Evolutionary conservation across 2,329 filamentous ascomycete species (phyloP), one percentile per base, ranked within the genome.

Genomic region (Neoscytalidium dimidiatum): DNA sequence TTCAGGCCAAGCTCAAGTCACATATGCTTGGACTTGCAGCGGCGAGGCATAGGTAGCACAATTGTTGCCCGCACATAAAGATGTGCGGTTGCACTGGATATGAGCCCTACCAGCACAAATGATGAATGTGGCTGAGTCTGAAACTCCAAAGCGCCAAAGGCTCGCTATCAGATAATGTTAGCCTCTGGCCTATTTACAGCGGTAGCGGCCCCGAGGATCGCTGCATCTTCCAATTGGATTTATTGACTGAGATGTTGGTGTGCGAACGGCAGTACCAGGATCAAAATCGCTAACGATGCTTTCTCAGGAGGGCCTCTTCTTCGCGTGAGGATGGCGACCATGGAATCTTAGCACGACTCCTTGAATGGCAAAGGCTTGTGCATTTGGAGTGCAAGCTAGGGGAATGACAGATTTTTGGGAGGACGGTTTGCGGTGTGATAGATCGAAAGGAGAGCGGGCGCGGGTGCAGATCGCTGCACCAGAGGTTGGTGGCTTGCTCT

Each of bases 401-500:
- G 23, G 56, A 31, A 33, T 46, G 38, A 46, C 38, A 60, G 41
- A 46, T 44, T 7, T 41, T 3, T 26, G 26, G 33, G 31, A 14
- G 52, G 33, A 21, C 33, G 33, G 19, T 8, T 58, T 58, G 38
- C 35, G 53, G 38, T 46, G 56, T 33, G n/a, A 60, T 60, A n/a
- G 26, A 17, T 35, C 41, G 28, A 46, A 60, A 60, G 26, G 35
- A 46, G 56, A n/a, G 46, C 31, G 46, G 38, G n/a, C n/a, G 43
- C 53, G 38, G 35, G 28, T 43, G 53, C 21, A 41, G 29, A 46
- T 33, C 35, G 26, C 26, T 46, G 41, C 38, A 46, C 17, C 6
- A 31, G 23, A n/a, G 56, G 31, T 60, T 33, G 56, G 56, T 46
- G 41, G 38, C 38, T 33, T 60, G 56, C 38, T 60, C 17, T 31